A percentile compares a stretch with the other conserved stretches of the same genome.
Conservation (phyloP, 768 basidiomycete species). For the Leccinellum luteum region DNA sequence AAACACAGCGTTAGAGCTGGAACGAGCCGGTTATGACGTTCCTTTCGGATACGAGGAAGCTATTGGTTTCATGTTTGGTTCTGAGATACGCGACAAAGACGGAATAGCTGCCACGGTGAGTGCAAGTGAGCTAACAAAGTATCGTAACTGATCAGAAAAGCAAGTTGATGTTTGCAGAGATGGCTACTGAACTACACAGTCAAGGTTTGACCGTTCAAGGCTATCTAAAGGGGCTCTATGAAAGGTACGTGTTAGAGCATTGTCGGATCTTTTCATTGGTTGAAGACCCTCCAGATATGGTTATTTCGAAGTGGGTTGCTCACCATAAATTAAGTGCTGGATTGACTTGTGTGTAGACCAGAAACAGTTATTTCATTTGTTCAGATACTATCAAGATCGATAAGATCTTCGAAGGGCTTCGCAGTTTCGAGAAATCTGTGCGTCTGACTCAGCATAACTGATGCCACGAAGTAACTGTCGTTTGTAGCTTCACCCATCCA, state of each 20-base stretch:
- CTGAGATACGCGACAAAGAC: constrained; percentile 81
- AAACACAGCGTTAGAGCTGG: constrained; percentile 70
- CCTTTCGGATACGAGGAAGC: constrained; percentile 91
- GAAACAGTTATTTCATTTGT: constrained; percentile 82
- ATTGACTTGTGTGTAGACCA: constrained; percentile 49
- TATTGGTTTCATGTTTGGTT: constrained; percentile 87
- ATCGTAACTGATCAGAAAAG: background rate
- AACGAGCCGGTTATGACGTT: constrained; percentile 63
- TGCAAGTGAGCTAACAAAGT: background rate
- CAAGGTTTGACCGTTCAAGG: constrained; percentile 53
- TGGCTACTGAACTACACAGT: constrained; percentile 50
- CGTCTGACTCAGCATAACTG: constrained; percentile 3
- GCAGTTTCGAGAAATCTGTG: constrained; percentile 50
- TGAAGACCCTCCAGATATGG: constrained; percentile 54
- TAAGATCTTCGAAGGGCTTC: constrained; percentile 63
- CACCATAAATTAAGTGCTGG: background rate
- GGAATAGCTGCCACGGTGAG: constrained; percentile 77
- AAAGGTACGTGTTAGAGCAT: constrained; percentile 41
- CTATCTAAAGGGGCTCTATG: constrained; percentile 63
- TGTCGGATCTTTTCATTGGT: background rate
- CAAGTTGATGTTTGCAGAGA: constrained; percentile 67
- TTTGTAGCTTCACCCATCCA: constrained; percentile 18
- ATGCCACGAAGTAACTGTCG: background rate
- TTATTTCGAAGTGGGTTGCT: constrained; percentile 58
- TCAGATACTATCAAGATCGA: constrained; percentile 63